Evolutionary conservation across 2,329 filamentous ascomycete species (phyloP).

Genomic region (Alternaria infectoria): DNA sequence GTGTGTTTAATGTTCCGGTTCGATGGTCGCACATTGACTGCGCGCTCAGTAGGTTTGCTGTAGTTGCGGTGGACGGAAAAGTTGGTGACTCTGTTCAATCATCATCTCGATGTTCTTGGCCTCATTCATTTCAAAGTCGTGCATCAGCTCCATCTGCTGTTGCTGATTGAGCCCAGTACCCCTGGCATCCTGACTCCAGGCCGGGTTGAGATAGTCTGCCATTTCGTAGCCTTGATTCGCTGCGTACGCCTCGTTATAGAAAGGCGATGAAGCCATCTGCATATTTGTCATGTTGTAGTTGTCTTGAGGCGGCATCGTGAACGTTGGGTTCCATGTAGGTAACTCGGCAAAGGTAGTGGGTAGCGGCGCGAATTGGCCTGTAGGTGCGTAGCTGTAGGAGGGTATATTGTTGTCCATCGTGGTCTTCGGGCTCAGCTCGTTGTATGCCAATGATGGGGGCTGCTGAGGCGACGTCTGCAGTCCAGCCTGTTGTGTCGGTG

Average conservation of each 20-base stretch:
- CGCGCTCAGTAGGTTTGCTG: constrained; percentile 37
- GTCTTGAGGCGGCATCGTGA: constrained; percentile 43
- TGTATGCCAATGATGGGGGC: constrained; percentile 24
- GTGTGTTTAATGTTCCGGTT: background rate
- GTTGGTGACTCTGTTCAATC: constrained; percentile 50
- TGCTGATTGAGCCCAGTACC: constrained; percentile 69
- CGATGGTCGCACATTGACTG: background rate
- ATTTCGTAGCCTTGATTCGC: constrained; percentile 45
- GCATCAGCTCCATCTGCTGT: constrained; percentile 84
- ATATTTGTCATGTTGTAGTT: constrained; percentile 31
- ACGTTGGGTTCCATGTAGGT: constrained; percentile 46
- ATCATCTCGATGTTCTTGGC: constrained; percentile 49
- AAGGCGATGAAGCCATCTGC: constrained; percentile 32
- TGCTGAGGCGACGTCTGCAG: constrained; percentile 38
- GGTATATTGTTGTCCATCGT: constrained; percentile 38
- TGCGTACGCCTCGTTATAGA: constrained; percentile 45
- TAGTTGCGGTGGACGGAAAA: constrained; percentile 41
- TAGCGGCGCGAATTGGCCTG: constrained; percentile 40
- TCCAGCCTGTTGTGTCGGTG: constrained; percentile 30
- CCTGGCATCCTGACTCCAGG: constrained; percentile 59
- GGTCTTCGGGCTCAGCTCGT: constrained; percentile 40
- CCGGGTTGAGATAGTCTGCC: constrained; percentile 58
- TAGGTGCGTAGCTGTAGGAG: constrained; percentile 36
- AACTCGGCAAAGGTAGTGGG: constrained; percentile 47
- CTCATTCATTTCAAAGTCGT: constrained; percentile 69